phyloP scores from a whole-genome alignment of 345 rosid species.

The Excoecaria cochinchinensis region DNA sequence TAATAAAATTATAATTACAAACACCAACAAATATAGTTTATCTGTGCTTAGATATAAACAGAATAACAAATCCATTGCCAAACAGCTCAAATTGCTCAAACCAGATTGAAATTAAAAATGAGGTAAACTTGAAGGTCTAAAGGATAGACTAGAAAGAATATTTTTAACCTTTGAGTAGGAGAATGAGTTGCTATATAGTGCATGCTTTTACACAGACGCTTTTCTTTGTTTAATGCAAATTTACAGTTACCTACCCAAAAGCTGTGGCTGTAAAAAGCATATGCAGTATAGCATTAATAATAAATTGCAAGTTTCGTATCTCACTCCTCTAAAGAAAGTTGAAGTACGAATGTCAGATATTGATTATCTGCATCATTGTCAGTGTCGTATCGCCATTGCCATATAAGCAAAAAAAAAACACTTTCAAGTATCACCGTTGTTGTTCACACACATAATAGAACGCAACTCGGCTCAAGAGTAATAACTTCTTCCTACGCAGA shows the following conservation, averaged over 20 bases:
- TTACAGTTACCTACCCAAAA: not conserved
- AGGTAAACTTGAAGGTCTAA: not conserved
- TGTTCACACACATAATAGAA: too few relatives aligned
- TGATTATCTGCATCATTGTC: too few relatives aligned
- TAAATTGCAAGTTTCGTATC: not conserved
- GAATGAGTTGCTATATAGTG: not conserved
- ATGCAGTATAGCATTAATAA: not conserved
- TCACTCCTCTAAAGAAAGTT: not conserved
- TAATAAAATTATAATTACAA: too few relatives aligned
- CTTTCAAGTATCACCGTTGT: not conserved
- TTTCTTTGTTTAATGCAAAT: not conserved
- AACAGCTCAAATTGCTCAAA: not conserved
- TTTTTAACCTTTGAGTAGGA: conserved; percentile 7
- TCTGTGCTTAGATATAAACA: too few relatives aligned
- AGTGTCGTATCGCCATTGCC: too few relatives aligned
- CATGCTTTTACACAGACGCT: not conserved
- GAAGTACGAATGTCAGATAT: not conserved
- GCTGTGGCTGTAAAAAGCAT: conserved; percentile 1
- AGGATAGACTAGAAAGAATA: not conserved
- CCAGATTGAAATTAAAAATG: not conserved
- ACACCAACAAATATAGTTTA: too few relatives aligned
- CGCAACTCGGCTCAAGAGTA: not conserved
- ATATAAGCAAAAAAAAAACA: too few relatives aligned
- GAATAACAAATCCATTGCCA: not conserved
- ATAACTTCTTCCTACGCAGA: not conserved